Evolutionary conservation across 2,329 filamentous ascomycete genomes (phyloP), one percentile per base, ranked within the genome.

Genomic region (Aureobasidium sp.): DNA sequence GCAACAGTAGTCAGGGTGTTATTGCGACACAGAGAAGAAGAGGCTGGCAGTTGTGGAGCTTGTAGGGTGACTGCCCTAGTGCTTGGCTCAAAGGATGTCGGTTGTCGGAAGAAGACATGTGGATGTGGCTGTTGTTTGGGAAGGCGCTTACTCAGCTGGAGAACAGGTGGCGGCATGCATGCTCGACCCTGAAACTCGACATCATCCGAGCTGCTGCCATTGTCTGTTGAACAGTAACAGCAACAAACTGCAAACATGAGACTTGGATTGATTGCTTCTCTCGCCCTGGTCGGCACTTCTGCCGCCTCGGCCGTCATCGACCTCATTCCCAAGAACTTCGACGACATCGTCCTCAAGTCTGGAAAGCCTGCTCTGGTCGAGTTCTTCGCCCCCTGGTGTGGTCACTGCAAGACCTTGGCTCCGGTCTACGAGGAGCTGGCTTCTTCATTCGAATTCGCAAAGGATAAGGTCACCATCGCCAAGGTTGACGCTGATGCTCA

Each of bases 341-440:
- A 97, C 80, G 79, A 87, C 52, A 82, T 96, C 61, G 91, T 96
- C 66, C 82, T 96, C 64, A 86, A 95, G 75, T 93, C 90, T 50
- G 91, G 91, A 76, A 97, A 96, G 81, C 93, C 94, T 47, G 92
- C 94, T 0, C 87, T 99, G 29, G 91, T 97, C 70, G 92, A 97
- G 76, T 99, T 99, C 84, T 97, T 96, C 73, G 94, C 94, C 37
- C 92, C 93, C 27, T 99, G 94, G 94, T 99, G 94, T 73, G 95
- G 94, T 36, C 94, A 99, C 83, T 99, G 94, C 90, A 97, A 97
- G 84, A 96, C 80, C 72, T 88, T 99, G 37, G 94, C 94, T 17
- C 95, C 94, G 55, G 81, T 95, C 64, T 99, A 95, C 77, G 94
- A 99, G 75, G 90, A 99, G 74, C 86, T 99, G 47, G 94, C 86